Conservation (phyloP, 116 monocot genomes). For the Posidonia oceanica region DNA sequence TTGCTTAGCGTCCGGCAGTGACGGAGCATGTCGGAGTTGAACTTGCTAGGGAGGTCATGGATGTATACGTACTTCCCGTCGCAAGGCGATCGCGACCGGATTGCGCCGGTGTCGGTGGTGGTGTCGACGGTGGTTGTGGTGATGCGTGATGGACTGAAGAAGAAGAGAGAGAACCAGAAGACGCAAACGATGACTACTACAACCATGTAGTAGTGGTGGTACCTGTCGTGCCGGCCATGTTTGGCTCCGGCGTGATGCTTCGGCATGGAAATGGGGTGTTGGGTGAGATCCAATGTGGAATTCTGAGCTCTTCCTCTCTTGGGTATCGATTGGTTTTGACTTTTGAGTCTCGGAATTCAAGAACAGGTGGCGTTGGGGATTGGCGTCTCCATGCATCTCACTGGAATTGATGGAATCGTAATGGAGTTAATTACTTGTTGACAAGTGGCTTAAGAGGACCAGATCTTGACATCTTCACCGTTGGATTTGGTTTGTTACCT, state of each 20-base stretch:
- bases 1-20: conserved; percentile 26
- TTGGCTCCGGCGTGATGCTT: not conserved
- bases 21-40: conserved; percentile 39
- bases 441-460: too few species aligned
- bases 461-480: too few species aligned
- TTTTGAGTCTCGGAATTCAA: too few species aligned
- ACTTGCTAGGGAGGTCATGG: conserved; percentile 34
- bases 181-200: not conserved
- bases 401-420: too few species aligned
- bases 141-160: not conserved
- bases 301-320: too few species aligned
- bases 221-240: not conserved
- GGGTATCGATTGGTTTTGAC: too few species aligned
- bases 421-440: too few species aligned
- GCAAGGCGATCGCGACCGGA: conserved; percentile 9
- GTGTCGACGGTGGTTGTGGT: not conserved
- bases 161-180: not conserved
- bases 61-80: conserved; percentile 44
- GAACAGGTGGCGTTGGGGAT: too few species aligned
- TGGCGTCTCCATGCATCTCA: too few species aligned
- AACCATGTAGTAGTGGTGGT: not conserved
- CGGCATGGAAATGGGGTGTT: not conserved
- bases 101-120: not conserved
- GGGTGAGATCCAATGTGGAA: too few species aligned
- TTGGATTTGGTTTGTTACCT: too few species aligned